phyloP scores from a whole-genome alignment of 192 early-diverging fungal genomes.

The Umbelopsis vinacea region DNA sequence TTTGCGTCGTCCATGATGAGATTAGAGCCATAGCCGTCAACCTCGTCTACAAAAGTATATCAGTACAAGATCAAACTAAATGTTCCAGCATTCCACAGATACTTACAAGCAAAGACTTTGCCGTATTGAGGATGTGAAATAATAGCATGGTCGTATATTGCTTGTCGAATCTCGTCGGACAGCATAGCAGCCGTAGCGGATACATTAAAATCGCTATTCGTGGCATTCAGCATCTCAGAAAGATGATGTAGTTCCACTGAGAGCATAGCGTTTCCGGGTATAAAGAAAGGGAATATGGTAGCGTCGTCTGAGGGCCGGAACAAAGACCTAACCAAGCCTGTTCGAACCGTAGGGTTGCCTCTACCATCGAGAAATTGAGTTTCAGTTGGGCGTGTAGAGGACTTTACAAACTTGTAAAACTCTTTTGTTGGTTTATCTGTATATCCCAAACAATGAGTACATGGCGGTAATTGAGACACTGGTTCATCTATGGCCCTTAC shows the following conservation, averaged over 20 bases:
- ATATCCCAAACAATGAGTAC: conserved; percentile 27
- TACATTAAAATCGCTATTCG: conserved; percentile 31
- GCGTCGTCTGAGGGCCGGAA: conserved; percentile 69
- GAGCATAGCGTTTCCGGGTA: conserved; percentile 66
- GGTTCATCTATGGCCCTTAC: conserved; percentile 5
- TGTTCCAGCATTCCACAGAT: not conserved
- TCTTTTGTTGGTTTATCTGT: conserved; percentile 30
- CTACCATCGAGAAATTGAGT: conserved; percentile 46
- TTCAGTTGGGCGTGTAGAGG: conserved; percentile 40
- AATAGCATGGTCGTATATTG: conserved; percentile 56
- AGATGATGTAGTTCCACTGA: conserved; percentile 59
- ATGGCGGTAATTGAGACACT: conserved; percentile 22
- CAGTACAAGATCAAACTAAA: not conserved
- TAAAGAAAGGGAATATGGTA: conserved; percentile 55
- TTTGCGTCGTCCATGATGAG: conserved; percentile 79
- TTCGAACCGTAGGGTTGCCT: conserved; percentile 41
- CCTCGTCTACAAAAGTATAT: conserved; percentile 46
- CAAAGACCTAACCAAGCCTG: conserved; percentile 51
- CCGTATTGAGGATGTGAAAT: conserved; percentile 52
- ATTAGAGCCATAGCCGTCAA: conserved; percentile 68
- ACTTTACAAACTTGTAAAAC: conserved; percentile 38
- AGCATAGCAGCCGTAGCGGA: conserved; percentile 45
- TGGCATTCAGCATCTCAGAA: conserved; percentile 42
- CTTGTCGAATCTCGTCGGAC: conserved; percentile 52
- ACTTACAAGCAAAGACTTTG: conserved; percentile 57